Base-by-base conservation (phyloP, 306 rosid species). In the Luffa acutangula region DNA sequence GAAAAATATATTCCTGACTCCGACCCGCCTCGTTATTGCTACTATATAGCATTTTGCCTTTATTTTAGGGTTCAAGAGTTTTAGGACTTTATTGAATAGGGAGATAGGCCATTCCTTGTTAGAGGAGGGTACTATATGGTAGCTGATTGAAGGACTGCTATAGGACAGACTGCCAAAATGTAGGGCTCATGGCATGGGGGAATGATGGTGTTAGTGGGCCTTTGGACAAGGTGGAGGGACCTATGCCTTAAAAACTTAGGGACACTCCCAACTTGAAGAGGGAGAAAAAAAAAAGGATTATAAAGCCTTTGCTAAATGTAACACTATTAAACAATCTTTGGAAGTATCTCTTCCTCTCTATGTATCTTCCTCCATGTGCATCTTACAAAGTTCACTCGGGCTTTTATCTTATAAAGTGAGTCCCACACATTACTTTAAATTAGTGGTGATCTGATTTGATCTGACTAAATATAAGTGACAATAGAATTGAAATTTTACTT, bases 131-230 rank as follows among this genome's bases (percentile, higher is more conserved):
- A 71, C 76, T 45, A 42, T 70, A n/a, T n/a, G 53, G 33, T 21
- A 21, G 17, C 41, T 73, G 60, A 31, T 49, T 49, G 78, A 11
- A 73, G 42, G 59, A 13, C 14, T 71, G 76, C 0, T 43, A 56
- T 43, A 70, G 39, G 76, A 43, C 76, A 72, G 78, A 9, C 59
- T 49, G 57, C 60, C 39, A 14, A 6, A 49, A 13, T 51, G 77
- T 51, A 74, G 63, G 46, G 9, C 78, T 74, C 9, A 20, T 33
- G 33, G 31, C 78, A 74, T 74, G 63, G 78, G 78, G 62, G 59
- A 74, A 74, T 72, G 77, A 72, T 72, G 77, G 25, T 31, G 12
- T 49, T 34, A 7, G 15, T 74, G 78, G 78, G 46, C 78, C 62
- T 51, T 49, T 6, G 3, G 39, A 48, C 21, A 46, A 25, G 31